A percentile compares a stretch with the other conserved stretches of the same genome.
Evolutionary conservation across 1,284 basidiomycete species (phyloP).

Genomic region (Cutaneotrichosporon mucoides): DNA sequence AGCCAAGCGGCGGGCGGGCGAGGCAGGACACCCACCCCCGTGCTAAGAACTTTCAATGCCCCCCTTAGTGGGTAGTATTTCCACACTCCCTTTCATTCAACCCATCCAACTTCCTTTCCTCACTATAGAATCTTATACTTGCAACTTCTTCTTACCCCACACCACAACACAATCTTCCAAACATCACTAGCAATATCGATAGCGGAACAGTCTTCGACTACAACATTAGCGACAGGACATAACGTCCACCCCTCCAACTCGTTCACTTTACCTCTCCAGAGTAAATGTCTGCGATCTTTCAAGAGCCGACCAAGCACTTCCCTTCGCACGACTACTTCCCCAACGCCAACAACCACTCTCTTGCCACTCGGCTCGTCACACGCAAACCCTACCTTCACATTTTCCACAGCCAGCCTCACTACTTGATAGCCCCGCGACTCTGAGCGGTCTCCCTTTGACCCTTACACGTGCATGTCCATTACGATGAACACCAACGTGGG

Average conservation of each 20-base stretch:
- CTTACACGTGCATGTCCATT: conserved; percentile 14
- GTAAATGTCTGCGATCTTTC: conserved; percentile 7
- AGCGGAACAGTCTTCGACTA: neutral
- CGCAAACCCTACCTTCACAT: conserved; percentile 13
- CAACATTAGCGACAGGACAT: neutral
- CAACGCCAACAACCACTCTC: conserved; percentile 9
- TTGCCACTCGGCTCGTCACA: conserved; percentile 15
- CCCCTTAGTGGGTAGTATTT: no score
- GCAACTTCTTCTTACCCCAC: neutral
- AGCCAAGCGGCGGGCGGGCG: no score
- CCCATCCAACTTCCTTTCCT: no score
- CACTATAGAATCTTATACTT: no score
- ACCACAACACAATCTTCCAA: neutral
- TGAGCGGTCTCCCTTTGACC: conserved; percentile 1
- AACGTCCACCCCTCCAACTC: neutral
- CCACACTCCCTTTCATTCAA: no score
- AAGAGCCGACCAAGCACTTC: conserved; percentile 1
- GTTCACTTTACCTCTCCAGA: neutral
- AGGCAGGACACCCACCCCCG: no score
- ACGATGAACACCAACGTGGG: conserved; percentile 19
- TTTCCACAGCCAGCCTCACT: conserved; percentile 20
- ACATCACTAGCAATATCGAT: neutral
- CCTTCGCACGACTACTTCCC: conserved; percentile 7
- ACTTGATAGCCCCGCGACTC: conserved; percentile 17
- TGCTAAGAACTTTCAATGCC: no score